Evolutionary conservation across 2,329 filamentous ascomycete species (phyloP).

Genomic region (Fusarium bactridioides): DNA sequence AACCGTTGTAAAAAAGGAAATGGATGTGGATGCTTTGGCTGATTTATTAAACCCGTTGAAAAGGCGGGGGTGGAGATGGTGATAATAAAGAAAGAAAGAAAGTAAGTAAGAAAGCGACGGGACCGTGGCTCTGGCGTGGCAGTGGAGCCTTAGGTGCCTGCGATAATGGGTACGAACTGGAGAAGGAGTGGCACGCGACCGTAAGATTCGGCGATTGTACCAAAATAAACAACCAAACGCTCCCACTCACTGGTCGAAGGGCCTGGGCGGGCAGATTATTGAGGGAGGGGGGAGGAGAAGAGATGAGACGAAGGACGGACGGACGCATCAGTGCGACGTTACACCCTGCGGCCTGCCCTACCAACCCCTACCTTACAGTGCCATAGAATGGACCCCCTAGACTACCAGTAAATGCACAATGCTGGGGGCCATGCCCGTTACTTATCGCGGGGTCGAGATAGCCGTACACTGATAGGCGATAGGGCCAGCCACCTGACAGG

Average conservation of each 20-base stretch:
- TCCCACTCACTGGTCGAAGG: background rate
- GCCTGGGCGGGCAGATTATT: background rate
- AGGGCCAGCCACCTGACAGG: slow-evolving; percentile 5
- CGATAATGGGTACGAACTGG: background rate
- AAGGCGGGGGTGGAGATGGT: slow-evolving; percentile 5
- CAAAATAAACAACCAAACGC: slow-evolving; percentile 5
- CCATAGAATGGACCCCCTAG: background rate
- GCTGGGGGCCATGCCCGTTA: background rate
- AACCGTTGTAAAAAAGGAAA: background rate
- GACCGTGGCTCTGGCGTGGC: background rate
- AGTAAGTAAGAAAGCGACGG: background rate
- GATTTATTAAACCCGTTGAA: slow-evolving; percentile 23
- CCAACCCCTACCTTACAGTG: background rate
- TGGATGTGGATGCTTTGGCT: slow-evolving; percentile 1
- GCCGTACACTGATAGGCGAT: slow-evolving; percentile 1
- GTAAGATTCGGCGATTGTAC: slow-evolving; percentile 1
- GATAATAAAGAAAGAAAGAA: background rate
- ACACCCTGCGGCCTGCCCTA: background rate
- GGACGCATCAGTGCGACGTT: slow-evolving; percentile 19
- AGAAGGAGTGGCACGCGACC: slow-evolving; percentile 10
- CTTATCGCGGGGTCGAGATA: slow-evolving; percentile 25
- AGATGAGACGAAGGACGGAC: slow-evolving; percentile 3
- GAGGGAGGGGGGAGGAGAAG: background rate
- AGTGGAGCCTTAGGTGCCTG: background rate
- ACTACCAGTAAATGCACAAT: background rate